A percentile compares a stretch with the other conserved stretches of the same genome.
Evolutionary conservation across 1,139 yeast genomes (phyloP).

Genomic region (Eremothecium sinecaudum): DNA sequence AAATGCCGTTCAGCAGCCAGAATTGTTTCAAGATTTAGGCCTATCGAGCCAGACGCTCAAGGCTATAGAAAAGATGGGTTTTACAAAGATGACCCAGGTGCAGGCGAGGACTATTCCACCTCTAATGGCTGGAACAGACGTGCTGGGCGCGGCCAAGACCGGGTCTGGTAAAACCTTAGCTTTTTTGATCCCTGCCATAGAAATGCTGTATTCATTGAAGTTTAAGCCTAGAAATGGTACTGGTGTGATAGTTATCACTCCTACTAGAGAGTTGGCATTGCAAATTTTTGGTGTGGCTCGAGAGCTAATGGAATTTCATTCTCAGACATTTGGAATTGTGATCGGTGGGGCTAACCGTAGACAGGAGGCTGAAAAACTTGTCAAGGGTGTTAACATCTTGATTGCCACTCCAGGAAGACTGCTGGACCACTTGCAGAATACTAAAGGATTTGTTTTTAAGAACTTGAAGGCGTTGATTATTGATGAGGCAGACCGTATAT

Average conservation of each 20-base stretch:
- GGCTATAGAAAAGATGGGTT: slow-evolving; percentile 81
- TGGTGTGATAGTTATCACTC: slow-evolving; percentile 79
- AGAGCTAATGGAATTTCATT: slow-evolving; percentile 76
- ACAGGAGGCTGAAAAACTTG: slow-evolving; percentile 89
- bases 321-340: slow-evolving; percentile 91
- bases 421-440: slow-evolving; percentile 91
- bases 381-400: slow-evolving; percentile 84
- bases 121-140: slow-evolving; percentile 87
- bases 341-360: slow-evolving; percentile 98
- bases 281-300: slow-evolving; percentile 96
- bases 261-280: slow-evolving; percentile 86
- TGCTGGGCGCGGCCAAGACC: slow-evolving; percentile 94
- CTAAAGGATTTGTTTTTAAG: slow-evolving; percentile 87
- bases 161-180: slow-evolving; percentile 98
- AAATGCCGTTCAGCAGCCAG: slow-evolving; percentile 10
- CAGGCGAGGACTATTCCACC: slow-evolving; percentile 95
- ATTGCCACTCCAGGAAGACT: slow-evolving; percentile 97
- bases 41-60: slow-evolving; percentile 71
- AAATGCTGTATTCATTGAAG: slow-evolving; percentile 74
- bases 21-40: slow-evolving; percentile 46
- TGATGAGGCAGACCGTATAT: slow-evolving; percentile 94
- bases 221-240: slow-evolving; percentile 91
- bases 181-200: slow-evolving; percentile 89
- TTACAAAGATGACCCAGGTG: slow-evolving; percentile 80
- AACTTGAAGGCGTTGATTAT: slow-evolving; percentile 87